Percentiles rank a stretch among this genome's conserved stretches.
phyloP scores from a whole-genome alignment of 805 yeast species.

The Vanderwaltozyma verrucispora region DNA sequence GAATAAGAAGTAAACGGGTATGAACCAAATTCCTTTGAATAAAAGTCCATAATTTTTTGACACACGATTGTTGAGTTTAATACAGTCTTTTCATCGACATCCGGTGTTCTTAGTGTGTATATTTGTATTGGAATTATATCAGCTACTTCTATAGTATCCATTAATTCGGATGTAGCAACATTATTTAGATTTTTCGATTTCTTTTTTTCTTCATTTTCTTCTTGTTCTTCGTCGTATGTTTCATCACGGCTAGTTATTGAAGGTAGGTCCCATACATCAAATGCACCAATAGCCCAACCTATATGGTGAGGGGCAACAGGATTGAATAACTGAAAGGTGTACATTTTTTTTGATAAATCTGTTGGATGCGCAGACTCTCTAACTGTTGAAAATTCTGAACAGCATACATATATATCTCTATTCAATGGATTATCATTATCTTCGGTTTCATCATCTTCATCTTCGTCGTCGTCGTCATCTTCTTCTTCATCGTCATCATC shows the following conservation, averaged over 20 bases:
- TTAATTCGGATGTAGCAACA: constrained; percentile 18
- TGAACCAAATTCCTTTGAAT: constrained; percentile 81
- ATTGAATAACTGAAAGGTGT: constrained; percentile 59
- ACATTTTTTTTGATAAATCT: constrained; percentile 65
- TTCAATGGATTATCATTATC: constrained; percentile 19
- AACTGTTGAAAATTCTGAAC: constrained; percentile 58
- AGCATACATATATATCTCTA: constrained; percentile 50
- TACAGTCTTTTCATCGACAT: constrained; percentile 33
- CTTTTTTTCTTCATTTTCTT: constrained; percentile 30
- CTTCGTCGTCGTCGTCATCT: constrained; percentile 24
- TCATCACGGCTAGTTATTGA: constrained; percentile 12
- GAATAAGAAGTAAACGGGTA: constrained; percentile 83
- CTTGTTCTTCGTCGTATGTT: constrained; percentile 24
- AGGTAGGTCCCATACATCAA: constrained; percentile 40
- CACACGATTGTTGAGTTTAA: constrained; percentile 69
- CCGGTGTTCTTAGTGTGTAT: constrained; percentile 53
- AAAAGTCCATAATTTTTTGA: constrained; percentile 71
- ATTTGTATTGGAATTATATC: constrained; percentile 46
- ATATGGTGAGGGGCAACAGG: constrained; percentile 91
- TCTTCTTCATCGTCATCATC: constrained; percentile 26
- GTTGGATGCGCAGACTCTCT: constrained; percentile 67
- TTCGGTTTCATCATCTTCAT: constrained; percentile 22
- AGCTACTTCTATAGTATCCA: constrained; percentile 29
- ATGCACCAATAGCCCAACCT: constrained; percentile 92
- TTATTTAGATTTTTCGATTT: constrained; percentile 13